phyloP scores from a whole-genome alignment of 352 stramenopile genomes.

The Phytophthora hybrid region DNA sequence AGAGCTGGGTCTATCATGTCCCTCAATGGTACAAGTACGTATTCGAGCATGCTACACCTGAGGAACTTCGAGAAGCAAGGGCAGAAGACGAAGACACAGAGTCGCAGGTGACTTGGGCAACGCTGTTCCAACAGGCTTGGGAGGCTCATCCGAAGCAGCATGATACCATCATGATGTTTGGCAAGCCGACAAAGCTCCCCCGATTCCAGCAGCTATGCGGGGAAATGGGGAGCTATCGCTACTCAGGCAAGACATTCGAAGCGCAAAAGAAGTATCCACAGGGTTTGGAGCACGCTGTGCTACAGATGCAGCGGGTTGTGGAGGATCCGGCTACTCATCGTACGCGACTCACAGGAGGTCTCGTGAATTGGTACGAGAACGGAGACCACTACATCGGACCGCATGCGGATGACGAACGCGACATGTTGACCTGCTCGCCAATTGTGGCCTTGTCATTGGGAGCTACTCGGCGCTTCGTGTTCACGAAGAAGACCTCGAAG shows the following conservation, averaged over 20 bases:
- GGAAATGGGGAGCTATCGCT: slow-evolving; percentile 55
- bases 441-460: slow-evolving; percentile 81
- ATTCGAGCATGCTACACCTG: slow-evolving; percentile 33
- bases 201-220: slow-evolving; percentile 78
- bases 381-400: slow-evolving; percentile 86
- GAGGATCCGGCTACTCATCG: slow-evolving; percentile 34
- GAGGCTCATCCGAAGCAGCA: slow-evolving; percentile 61
- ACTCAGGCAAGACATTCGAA: slow-evolving; percentile 67
- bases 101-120: slow-evolving; percentile 16
- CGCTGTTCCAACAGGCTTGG: slow-evolving; percentile 60
- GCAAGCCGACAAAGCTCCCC: slow-evolving; percentile 62
- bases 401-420: slow-evolving; percentile 75
- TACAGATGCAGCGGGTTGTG: slow-evolving; percentile 55
- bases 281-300: slow-evolving; percentile 49
- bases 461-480: slow-evolving; percentile 72
- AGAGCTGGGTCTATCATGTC: slow-evolving; percentile 71
- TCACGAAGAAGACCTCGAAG: slow-evolving; percentile 51
- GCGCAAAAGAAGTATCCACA: slow-evolving; percentile 52
- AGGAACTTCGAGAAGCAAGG: slow-evolving; percentile 17
- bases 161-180: slow-evolving; percentile 79
- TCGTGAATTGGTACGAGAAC: slow-evolving; percentile 89
- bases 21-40: slow-evolving; percentile 62
- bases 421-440: slow-evolving; percentile 56
- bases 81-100: slow-evolving; percentile 5
- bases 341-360: slow-evolving; percentile 51